These are phyloP conservation scores for Gossypium davidsonii DNA, from an alignment of 441 rosid species.

Conservation along the genomic window DNA sequence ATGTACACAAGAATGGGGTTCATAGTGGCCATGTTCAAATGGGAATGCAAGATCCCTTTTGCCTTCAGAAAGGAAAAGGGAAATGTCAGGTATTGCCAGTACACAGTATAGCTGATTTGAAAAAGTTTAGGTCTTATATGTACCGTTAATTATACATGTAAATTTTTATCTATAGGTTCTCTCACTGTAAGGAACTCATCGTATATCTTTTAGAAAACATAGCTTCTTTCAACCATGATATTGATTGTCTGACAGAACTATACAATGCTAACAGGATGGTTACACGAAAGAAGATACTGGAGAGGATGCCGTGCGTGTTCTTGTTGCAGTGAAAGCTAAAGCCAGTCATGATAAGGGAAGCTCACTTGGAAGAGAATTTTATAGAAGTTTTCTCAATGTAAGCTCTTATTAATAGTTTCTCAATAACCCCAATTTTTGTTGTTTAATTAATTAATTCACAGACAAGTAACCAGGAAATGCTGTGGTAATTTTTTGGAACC, in stretches of 20 bases:
- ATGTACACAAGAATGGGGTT: constrained; percentile 42
- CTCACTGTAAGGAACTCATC: not conserved
- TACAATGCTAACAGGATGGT: constrained; percentile 55
- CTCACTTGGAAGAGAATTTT: constrained; percentile 49
- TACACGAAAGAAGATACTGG: constrained; percentile 59
- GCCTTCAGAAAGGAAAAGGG: constrained; percentile 51
- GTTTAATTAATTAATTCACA: not conserved
- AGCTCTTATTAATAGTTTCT: constrained; percentile 15
- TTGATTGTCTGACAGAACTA: not conserved
- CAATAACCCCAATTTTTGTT: not conserved
- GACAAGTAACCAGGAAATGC: not conserved
- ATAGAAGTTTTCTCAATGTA: constrained; percentile 70
- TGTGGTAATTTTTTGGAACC: not conserved
- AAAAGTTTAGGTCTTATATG: not conserved
- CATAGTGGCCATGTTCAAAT: constrained; percentile 89
- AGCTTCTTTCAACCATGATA: not conserved
- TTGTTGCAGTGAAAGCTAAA: constrained; percentile 72
- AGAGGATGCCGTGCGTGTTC: constrained; percentile 55
- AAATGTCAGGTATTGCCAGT: constrained; percentile 54
- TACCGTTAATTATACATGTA: not conserved
- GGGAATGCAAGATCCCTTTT: constrained; percentile 58
- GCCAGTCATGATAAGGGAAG: constrained; percentile 36
- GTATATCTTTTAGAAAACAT: not conserved
- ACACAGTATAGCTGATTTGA: not conserved
- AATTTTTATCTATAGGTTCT: not conserved